Percentiles rank a stretch among this genome's conserved stretches.
phyloP scores from a whole-genome alignment of 305 asterid species.

The Solanum hybrid region DNA sequence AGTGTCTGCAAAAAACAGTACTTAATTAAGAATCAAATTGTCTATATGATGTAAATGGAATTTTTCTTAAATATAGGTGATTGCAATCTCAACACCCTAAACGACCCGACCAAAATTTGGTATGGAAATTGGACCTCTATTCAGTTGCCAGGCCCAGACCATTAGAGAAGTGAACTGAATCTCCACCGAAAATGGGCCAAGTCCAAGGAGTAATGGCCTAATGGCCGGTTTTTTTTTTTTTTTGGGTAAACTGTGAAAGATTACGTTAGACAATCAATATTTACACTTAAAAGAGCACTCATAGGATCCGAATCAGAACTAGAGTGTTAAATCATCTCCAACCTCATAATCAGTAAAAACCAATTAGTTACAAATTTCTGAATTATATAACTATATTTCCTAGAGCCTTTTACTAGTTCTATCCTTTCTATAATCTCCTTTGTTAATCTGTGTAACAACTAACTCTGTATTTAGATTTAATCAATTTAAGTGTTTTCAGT shows the following conservation, averaged over 20 bases:
- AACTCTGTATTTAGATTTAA: neutral
- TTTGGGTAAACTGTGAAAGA: too few species aligned
- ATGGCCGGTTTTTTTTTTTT: neutral
- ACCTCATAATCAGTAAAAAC: neutral
- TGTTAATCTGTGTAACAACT: neutral
- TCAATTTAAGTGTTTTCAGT: neutral
- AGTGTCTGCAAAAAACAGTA: neutral
- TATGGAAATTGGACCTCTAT: neutral
- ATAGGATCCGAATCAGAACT: too few species aligned
- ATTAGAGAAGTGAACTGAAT: neutral
- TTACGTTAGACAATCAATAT: too few species aligned
- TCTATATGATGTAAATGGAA: neutral
- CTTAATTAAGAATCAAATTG: neutral
- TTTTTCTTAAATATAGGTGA: neutral
- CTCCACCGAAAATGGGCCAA: neutral
- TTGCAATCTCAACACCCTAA: neutral
- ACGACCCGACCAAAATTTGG: too few species aligned
- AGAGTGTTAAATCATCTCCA: too few species aligned
- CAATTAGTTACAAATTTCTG: neutral
- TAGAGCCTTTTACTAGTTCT: neutral
- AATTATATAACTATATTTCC: neutral
- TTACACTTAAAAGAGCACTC: too few species aligned
- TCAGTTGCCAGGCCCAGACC: neutral
- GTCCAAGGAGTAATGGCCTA: neutral
- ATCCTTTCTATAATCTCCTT: neutral